Base-by-base conservation (phyloP, 495 filamentous ascomycete species). In the Neurospora pannonica region DNA sequence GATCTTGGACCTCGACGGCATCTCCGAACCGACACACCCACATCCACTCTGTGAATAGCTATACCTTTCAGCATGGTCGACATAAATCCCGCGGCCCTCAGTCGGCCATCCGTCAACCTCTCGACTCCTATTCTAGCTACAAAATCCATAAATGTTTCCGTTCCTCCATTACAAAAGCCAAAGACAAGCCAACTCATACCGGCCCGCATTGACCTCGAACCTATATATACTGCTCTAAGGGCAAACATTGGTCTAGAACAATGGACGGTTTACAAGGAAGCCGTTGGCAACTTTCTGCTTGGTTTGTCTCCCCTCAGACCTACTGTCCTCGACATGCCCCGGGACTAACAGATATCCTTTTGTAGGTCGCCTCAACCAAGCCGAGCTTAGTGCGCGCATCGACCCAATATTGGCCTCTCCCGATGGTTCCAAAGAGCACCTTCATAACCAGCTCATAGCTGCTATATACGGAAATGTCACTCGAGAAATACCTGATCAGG, bases 381-480 rank as follows among this genome's bases (percentile, higher is more conserved):
- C 86, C 76, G 97, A 99, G 82, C 89, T 95, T 79, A 88, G 90
- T 73, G 89, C 89, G 78, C 88, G 89, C 75, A 92, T 97, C 76
- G 90, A 94, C 75, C 87, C 88, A 8, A 83, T 88, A 76, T 87
- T 95, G 62, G 83, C 92, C 75, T 92, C 90, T 76, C 87, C 89
- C 71, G 89, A 91, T 79, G 88, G 92, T 70, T 87, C 90, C 78
- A 91, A 83, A 67, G 89, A 91, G 79, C 93, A 97, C 80, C 88
- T 96, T 21, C 96, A 99, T 82, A 99, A 99, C 82, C 92, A 94
- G 79, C 90, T 98, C 72, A 82, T 98, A 71, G 88, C 90, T 79
- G 93, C 92, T 43, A 92, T 99, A 79, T 92, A 92, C 79, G 92
- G 89, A 74, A 99, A 99, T 84, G 87, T 93, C 70, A 92, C 89